A percentile compares a stretch with the other conserved stretches of the same genome.
Evolutionary conservation across 2,329 filamentous ascomycete species (phyloP).

Genomic region (Colletotrichum tofieldiae): DNA sequence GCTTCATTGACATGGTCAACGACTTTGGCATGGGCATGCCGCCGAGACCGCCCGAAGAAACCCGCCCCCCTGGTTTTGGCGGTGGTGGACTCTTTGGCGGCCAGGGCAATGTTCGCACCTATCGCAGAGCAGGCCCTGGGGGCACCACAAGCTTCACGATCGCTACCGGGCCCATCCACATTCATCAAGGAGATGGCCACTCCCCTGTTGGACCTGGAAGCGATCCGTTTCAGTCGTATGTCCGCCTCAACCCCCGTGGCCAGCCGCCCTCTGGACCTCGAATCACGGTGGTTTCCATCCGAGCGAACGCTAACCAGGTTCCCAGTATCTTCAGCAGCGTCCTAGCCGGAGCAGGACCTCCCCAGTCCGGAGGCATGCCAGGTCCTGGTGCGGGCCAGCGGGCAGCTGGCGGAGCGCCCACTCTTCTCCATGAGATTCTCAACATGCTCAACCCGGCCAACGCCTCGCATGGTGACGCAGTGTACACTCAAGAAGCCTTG

Average conservation of each 20-base stretch:
- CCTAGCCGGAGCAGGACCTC: conserved; percentile 58
- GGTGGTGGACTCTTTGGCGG: conserved; percentile 45
- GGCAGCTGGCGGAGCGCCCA: conserved; percentile 32
- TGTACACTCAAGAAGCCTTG: conserved; percentile 91
- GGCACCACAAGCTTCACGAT: conserved; percentile 66
- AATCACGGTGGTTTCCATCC: conserved; percentile 42
- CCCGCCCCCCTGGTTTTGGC: conserved; percentile 41
- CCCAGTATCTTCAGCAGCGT: conserved; percentile 64
- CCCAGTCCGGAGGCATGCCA: conserved; percentile 47
- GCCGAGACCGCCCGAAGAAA: conserved; percentile 31
- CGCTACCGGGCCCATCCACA: conserved; percentile 55
- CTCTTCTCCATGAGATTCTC: conserved; percentile 68
- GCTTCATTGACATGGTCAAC: conserved; percentile 63
- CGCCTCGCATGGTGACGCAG: conserved; percentile 80
- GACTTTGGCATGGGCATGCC: conserved; percentile 50
- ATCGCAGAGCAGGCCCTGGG: conserved; percentile 55
- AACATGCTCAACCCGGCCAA: conserved; percentile 68
- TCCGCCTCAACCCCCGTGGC: conserved; percentile 37
- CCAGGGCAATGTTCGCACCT: conserved; percentile 55
- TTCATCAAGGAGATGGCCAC: conserved; percentile 41
- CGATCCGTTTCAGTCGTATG: conserved; percentile 67
- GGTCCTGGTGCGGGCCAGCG: conserved; percentile 33
- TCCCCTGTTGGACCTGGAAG: conserved; percentile 38
- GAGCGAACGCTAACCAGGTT: conserved; percentile 51
- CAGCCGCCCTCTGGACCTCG: conserved; percentile 35